Evolutionary conservation across 495 filamentous ascomycete genomes (phyloP).

Genomic region (Penicillium coprophilum): DNA sequence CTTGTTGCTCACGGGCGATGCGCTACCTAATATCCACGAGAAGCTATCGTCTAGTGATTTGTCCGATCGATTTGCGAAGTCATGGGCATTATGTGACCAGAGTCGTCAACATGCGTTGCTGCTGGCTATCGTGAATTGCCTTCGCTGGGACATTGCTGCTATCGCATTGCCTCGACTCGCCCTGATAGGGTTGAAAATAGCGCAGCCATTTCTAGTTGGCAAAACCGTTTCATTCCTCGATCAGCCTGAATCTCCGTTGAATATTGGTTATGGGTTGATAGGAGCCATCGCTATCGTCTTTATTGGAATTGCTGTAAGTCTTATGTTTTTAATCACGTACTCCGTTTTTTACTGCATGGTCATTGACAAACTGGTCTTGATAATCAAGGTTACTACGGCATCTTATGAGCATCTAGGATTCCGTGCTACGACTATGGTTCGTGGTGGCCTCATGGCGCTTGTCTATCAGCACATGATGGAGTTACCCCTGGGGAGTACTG

Average conservation of each 20-base stretch:
- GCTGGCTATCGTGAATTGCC: conserved; percentile 22
- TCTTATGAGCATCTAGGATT: conserved; percentile 54
- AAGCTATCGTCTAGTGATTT: conserved; percentile 23
- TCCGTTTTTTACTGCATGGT: background rate
- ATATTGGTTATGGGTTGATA: conserved; percentile 57
- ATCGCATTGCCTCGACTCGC: conserved; percentile 49
- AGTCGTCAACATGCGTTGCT: conserved; percentile 33
- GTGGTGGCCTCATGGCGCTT: conserved; percentile 51
- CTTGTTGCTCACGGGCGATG: conserved; percentile 34
- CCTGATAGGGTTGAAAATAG: conserved; percentile 54
- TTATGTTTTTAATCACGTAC: background rate
- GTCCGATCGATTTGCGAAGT: conserved; percentile 1
- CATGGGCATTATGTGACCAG: conserved; percentile 26
- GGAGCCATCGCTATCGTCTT: conserved; percentile 56
- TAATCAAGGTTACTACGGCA: conserved; percentile 30
- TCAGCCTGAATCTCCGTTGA: conserved; percentile 29
- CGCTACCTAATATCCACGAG: conserved; percentile 40
- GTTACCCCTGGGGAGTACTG: conserved; percentile 28
- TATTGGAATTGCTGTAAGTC: conserved; percentile 50
- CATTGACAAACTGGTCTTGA: background rate
- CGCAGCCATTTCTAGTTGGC: conserved; percentile 59
- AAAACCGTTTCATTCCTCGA: conserved; percentile 37
- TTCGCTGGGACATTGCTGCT: conserved; percentile 39
- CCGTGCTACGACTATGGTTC: conserved; percentile 51
- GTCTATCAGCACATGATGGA: conserved; percentile 46